Conservation (phyloP, 345 rosid genomes). For the Eucalyptus regnans region DNA sequence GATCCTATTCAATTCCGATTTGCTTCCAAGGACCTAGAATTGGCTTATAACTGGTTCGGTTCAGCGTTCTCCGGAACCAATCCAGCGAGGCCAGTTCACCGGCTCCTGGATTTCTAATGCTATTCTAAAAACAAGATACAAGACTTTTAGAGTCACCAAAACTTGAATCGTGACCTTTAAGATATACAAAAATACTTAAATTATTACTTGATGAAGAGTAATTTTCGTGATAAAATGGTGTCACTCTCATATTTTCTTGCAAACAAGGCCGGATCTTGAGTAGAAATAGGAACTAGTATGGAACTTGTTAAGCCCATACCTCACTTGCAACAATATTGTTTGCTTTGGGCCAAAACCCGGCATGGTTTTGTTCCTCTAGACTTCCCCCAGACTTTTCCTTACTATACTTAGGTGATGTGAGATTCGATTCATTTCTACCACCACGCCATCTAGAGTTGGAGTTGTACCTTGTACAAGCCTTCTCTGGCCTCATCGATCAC, state of each 20-base stretch:
- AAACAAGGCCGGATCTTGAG: not conserved
- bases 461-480: too few species aligned
- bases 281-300: not conserved
- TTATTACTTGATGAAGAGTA: not conserved
- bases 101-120: not conserved
- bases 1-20: not conserved
- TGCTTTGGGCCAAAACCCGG: rapidly evolving
- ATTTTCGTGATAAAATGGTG: not conserved
- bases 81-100: not conserved
- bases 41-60: not conserved
- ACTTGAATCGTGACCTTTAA: not conserved
- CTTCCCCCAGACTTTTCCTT: not conserved
- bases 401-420: too few species aligned
- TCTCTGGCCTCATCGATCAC: too few species aligned
- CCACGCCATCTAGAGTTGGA: too few species aligned
- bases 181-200: not conserved
- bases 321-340: not conserved
- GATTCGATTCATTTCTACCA: too few species aligned
- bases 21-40: not conserved
- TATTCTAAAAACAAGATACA: not conserved
- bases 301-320: not conserved
- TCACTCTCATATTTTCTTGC: not conserved
- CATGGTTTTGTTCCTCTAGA: not conserved
- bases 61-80: not conserved
- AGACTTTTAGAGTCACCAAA: not conserved